Conservation (phyloP, 139 green algal genomes). For the Microglena sp. region DNA sequence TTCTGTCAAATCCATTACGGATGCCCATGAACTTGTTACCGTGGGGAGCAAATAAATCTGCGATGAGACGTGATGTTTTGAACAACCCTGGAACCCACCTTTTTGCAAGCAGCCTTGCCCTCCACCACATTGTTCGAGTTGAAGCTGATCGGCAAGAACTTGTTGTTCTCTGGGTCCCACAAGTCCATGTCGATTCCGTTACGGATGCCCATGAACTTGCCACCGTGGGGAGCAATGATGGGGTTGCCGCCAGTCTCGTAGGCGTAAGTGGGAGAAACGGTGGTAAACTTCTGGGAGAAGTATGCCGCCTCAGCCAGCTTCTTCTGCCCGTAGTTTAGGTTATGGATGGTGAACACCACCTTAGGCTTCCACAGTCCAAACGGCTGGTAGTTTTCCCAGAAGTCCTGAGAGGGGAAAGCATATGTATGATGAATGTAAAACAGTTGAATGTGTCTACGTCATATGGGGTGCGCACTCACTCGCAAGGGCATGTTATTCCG, state of each 20-base stretch:
- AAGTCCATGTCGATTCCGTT: conserved; percentile 97
- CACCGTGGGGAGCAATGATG: conserved; percentile 40
- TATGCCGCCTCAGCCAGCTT: conserved; percentile 72
- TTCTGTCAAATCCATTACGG: conserved; percentile 89
- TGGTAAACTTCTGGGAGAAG: conserved; percentile 81
- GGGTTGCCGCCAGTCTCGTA: conserved; percentile 63
- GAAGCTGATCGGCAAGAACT: conserved; percentile 57
- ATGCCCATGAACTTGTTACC: conserved; percentile 69
- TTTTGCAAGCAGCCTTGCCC: conserved; percentile 31
- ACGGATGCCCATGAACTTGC: conserved; percentile 75
- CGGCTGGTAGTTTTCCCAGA: conserved; percentile 66
- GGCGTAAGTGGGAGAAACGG: conserved; percentile 90
- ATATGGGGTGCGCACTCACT: too few relatives aligned
- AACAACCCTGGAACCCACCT: background rate
- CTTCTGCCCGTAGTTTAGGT: conserved; percentile 83
- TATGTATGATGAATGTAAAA: conserved; percentile 25
- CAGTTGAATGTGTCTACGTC: too few relatives aligned
- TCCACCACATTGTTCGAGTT: conserved; percentile 31
- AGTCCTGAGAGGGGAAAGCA: conserved; percentile 44
- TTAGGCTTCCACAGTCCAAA: conserved; percentile 78
- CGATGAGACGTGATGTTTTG: too few relatives aligned
- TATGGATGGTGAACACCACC: conserved; percentile 93
- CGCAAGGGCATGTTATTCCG: too few relatives aligned
- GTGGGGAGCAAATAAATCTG: conserved; percentile 51
- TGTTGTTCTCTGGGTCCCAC: conserved; percentile 82